Evolutionary conservation across 306 rosid genomes (phyloP).

Genomic region (Alnus glutinosa): DNA sequence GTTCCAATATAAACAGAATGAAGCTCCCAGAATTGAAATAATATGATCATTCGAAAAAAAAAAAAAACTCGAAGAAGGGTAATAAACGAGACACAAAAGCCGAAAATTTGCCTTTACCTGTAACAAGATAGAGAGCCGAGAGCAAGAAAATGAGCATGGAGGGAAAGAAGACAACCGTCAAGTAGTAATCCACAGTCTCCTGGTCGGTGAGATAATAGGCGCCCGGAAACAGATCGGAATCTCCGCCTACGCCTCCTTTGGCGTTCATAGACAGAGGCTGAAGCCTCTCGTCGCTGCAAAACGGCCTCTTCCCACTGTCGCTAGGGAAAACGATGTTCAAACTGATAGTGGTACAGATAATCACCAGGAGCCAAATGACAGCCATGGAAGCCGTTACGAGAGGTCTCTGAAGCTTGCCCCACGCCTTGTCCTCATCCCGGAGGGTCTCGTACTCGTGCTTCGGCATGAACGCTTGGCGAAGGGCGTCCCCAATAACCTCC

Average conservation of each 20-base stretch:
- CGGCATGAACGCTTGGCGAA: conserved; percentile 94
- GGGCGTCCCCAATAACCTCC: conserved; percentile 89
- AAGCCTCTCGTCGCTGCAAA: conserved; percentile 68
- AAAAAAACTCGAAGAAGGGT: neutral
- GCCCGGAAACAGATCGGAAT: conserved; percentile 56
- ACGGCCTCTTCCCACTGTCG: conserved; percentile 56
- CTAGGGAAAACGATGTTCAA: conserved; percentile 72
- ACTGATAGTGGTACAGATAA: conserved; percentile 52
- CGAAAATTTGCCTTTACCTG: conserved; percentile 51
- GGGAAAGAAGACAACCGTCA: conserved; percentile 92
- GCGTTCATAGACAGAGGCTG: conserved; percentile 50
- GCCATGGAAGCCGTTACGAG: conserved; percentile 33
- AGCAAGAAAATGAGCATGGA: conserved; percentile 54
- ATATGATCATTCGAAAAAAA: neutral
- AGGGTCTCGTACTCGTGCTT: conserved; percentile 86
- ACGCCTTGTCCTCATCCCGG: conserved; percentile 81
- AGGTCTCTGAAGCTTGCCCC: conserved; percentile 86
- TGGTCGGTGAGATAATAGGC: conserved; percentile 86
- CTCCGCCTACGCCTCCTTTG: conserved; percentile 53
- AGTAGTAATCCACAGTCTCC: conserved; percentile 81
- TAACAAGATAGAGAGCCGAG: conserved; percentile 65
- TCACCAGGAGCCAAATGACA: conserved; percentile 37
- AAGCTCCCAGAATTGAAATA: neutral
- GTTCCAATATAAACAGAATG: neutral
- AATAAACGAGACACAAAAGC: neutral